Evolutionary conservation across 495 filamentous ascomycete genomes (phyloP).

Genomic region (Peziza echinospora): DNA sequence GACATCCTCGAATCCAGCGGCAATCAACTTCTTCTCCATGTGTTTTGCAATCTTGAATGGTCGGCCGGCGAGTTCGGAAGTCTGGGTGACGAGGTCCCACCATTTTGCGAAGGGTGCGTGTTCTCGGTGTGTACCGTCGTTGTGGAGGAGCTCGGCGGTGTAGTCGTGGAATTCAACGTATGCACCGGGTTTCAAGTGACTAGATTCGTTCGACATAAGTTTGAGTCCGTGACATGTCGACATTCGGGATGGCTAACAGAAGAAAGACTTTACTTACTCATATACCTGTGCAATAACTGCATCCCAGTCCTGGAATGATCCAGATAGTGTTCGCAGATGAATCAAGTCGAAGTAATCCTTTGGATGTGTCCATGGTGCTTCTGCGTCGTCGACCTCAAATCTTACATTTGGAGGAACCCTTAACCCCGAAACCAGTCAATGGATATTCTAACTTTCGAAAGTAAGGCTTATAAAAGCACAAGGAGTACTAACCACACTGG

Average conservation of each 20-base stretch:
- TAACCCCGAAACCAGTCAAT: too few relatives aligned
- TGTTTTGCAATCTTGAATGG: neutral
- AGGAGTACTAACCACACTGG: slow-evolving; percentile 26
- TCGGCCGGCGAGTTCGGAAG: neutral
- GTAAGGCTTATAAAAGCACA: too few relatives aligned
- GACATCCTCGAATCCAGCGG: slow-evolving; percentile 9
- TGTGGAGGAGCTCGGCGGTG: slow-evolving; percentile 18
- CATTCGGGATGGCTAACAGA: neutral
- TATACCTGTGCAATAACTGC: slow-evolving; percentile 13
- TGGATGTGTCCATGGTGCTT: slow-evolving; percentile 30
- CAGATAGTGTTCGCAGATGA: slow-evolving; percentile 30
- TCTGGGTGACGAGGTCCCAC: neutral
- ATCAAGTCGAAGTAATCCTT: slow-evolving; percentile 32
- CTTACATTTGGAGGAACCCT: slow-evolving; percentile 27
- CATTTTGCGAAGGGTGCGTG: neutral
- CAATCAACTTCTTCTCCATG: too few relatives aligned
- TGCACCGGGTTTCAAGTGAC: slow-evolving; percentile 28
- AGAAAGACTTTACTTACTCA: neutral
- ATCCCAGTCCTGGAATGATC: slow-evolving; percentile 30
- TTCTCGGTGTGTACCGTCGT: slow-evolving; percentile 23
- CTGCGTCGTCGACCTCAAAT: slow-evolving; percentile 35
- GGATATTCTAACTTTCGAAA: neutral
- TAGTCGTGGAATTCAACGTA: slow-evolving; percentile 29
- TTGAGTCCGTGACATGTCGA: neutral
- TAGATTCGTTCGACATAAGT: neutral